Conservation (phyloP, 352 stramenopile genomes). For the Phytopythium oedochilum region DNA sequence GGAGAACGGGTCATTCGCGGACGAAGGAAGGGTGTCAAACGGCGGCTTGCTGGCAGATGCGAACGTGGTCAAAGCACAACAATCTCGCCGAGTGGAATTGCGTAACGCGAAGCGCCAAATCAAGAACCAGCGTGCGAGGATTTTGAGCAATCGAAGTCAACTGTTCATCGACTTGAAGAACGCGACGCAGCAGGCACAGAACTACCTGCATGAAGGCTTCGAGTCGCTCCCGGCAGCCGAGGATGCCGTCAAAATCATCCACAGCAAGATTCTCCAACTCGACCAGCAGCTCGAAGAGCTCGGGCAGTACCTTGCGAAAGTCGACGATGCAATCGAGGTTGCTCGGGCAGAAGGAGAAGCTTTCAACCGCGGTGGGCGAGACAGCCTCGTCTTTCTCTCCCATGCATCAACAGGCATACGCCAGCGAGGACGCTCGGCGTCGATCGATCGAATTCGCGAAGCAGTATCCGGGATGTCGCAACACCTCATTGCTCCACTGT, state of each 20-base stretch:
- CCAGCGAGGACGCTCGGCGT: conserved; percentile 24
- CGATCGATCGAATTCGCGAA: conserved; percentile 51
- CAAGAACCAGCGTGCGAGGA: conserved; percentile 78
- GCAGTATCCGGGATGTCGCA: conserved; percentile 73
- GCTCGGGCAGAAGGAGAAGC: conserved; percentile 55
- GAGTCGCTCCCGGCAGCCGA: conserved; percentile 64
- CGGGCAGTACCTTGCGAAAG: conserved; percentile 52
- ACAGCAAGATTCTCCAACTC: conserved; percentile 72
- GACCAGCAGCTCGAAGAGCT: conserved; percentile 73
- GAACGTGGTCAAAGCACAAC: conserved; percentile 45
- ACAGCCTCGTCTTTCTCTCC: conserved; percentile 57
- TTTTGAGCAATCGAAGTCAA: conserved; percentile 78
- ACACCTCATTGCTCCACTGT: conserved; percentile 67
- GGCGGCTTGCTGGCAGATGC: conserved; percentile 28
- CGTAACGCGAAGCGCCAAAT: conserved; percentile 69
- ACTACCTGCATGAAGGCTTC: conserved; percentile 83
- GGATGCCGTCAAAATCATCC: conserved; percentile 80
- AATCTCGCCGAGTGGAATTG: conserved; percentile 57
- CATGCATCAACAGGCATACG: conserved; percentile 15
- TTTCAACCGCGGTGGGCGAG: conserved; percentile 31
- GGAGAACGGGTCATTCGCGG: conserved; percentile 62
- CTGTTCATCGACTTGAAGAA: conserved; percentile 80
- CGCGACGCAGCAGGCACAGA: conserved; percentile 75
- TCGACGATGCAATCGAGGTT: conserved; percentile 70
- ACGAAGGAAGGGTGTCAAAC: conserved; percentile 47